A percentile compares a stretch with the other conserved stretches of the same genome.
Conservation (phyloP, 225 moss, liverwort and hornwort genomes). For the Bryoerythrophyllum caledonicum region DNA sequence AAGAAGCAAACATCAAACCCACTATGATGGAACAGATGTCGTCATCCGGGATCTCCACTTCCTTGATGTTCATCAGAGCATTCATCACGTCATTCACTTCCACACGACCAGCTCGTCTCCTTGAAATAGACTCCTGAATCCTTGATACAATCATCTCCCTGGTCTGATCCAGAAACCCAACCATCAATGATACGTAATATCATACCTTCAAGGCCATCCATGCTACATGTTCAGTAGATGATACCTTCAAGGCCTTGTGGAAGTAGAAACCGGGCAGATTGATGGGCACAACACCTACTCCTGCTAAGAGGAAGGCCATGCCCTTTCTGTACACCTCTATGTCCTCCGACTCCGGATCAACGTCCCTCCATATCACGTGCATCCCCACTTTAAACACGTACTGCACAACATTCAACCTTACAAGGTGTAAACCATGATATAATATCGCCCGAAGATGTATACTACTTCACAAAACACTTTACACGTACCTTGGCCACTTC, state of each 20-base stretch:
- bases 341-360: not conserved
- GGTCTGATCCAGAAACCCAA: not conserved
- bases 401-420: conserved; percentile 16
- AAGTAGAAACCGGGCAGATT: conserved; percentile 30
- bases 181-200: too few species aligned
- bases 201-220: too few species aligned
- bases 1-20: not conserved
- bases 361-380: conserved; percentile 17
- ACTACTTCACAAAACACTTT: not conserved
- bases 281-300: not conserved
- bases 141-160: not conserved
- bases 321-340: conserved; percentile 9
- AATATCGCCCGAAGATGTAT: not conserved
- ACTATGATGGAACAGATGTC: not conserved
- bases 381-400: conserved; percentile 25
- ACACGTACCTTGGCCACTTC: conserved; percentile 22
- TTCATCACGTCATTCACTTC: conserved; percentile 10
- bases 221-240: too few species aligned
- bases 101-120: conserved; percentile 16
- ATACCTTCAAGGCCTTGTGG: conserved; percentile 37
- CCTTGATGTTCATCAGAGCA: not conserved
- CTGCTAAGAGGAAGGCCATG: accelerated
- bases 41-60: conserved; percentile 12
- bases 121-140: conserved; percentile 14
- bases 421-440: not conserved